phyloP scores from a whole-genome alignment of 2,329 filamentous ascomycete species.

The Elsinoe australis region DNA sequence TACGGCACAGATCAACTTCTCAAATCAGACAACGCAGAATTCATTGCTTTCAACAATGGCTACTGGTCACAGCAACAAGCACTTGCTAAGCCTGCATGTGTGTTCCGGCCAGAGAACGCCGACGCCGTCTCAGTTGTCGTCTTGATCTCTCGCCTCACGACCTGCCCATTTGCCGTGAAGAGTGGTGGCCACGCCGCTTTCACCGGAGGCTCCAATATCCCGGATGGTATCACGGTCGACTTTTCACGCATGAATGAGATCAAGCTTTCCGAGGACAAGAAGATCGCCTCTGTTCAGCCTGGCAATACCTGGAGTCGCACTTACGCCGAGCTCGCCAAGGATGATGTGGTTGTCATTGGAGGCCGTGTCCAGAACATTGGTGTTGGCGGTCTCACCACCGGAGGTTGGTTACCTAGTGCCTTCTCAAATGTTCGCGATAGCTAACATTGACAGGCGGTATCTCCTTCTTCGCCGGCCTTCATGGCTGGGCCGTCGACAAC shows the following conservation, averaged over 20 bases:
- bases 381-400: conserved; percentile 51
- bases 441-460: conserved; percentile 5
- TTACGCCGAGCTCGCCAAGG: conserved; percentile 23
- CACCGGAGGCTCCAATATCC: conserved; percentile 23
- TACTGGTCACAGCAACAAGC: conserved; percentile 14
- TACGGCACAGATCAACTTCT: not conserved
- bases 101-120: conserved; percentile 12
- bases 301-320: conserved; percentile 21
- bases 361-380: conserved; percentile 58
- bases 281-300: conserved; percentile 21
- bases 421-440: not conserved
- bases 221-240: conserved; percentile 25
- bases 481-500: conserved; percentile 13
- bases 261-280: conserved; percentile 18
- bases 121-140: conserved; percentile 7
- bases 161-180: conserved; percentile 25
- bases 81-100: conserved; percentile 5
- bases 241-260: conserved; percentile 22
- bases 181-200: conserved; percentile 27
- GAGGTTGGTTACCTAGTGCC: conserved; percentile 32
- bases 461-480: conserved; percentile 3
- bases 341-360: conserved; percentile 52
- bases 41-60: conserved; percentile 2
- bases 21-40: conserved; percentile 1
- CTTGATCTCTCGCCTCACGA: conserved; percentile 8